Base-by-base conservation (phyloP, 2,329 filamentous ascomycete species). In the Periconia macrospinosa region DNA sequence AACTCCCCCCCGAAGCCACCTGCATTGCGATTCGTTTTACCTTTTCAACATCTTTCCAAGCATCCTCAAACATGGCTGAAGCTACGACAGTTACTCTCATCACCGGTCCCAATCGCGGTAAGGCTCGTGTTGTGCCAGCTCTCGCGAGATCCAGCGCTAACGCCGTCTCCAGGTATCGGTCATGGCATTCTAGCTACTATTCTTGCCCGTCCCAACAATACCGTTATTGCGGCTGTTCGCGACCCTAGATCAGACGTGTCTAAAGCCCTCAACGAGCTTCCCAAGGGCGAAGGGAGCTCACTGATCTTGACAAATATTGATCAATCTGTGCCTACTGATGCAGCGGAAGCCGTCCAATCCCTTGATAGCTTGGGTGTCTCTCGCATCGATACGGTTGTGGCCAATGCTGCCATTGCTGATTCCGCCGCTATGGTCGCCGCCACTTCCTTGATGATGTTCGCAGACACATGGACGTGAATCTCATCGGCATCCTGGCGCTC, bases 341-440 rank as follows among this genome's bases (percentile, higher is more conserved):
- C 54, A 6, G 20, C 30, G n/a, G 52, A 45, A 18, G 54, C 57
- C n/a, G 33, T 55, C 20, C 27, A 50, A 17, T 56, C 65, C 2
- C 63, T 79, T 0, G 56, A 66, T 1, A 27, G 49, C 2, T 55
- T 72, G n/a, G 69, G 68, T 3, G 76, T 83, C 56, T 58, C 65
- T 9, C 66, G 74, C 33, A 63, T 83, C 3, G 80, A 83, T 54
- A 63, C 81, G 3, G 72, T 83, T 3, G 76, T 84, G 47, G 77
- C 80, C 44, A 83, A 83, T 57, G 79, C 81, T 0, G 81, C 74
- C 10, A 74, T 61, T 63, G 5, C 65, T 68, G 3, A 47, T 59
- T 15, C 76, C 61, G 37, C 72, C 71, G 0, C 57, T 61, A 0
- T 70, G 11, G 33, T 76, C 1, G 52, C 60, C 2, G 67, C 71